Conservation (phyloP, 495 filamentous ascomycete species). For the Penicillium paradoxum region DNA sequence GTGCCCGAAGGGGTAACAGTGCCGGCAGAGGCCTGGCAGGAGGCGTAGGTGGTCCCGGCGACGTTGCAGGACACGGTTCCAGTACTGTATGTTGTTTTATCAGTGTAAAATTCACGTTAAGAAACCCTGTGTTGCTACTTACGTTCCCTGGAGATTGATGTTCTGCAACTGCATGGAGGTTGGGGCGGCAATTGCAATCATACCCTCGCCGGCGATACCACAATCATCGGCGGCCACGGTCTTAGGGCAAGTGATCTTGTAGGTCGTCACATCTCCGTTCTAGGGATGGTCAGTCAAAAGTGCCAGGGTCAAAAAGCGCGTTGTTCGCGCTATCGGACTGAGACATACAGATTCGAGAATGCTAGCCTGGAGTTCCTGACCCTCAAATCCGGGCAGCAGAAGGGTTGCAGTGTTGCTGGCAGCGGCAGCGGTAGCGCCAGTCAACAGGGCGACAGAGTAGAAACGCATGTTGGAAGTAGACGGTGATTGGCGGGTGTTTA, state of each 20-base stretch:
- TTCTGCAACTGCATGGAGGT: slow-evolving; percentile 19
- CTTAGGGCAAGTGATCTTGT: slow-evolving; percentile 25
- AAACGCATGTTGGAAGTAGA: slow-evolving; percentile 25
- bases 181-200: slow-evolving; percentile 24
- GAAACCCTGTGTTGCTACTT: slow-evolving; percentile 1
- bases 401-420: slow-evolving; percentile 29
- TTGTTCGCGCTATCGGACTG: background rate
- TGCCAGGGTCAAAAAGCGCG: background rate
- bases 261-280: slow-evolving; percentile 26
- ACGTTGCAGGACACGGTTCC: slow-evolving; percentile 29
- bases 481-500: slow-evolving; percentile 4
- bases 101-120: background rate
- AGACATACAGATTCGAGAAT: slow-evolving; percentile 24
- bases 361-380: slow-evolving; percentile 19
- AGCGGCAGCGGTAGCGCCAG: slow-evolving; percentile 24
- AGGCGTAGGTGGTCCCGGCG: slow-evolving; percentile 29
- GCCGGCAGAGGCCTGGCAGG: slow-evolving; percentile 22
- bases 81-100: slow-evolving; percentile 12
- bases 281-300: background rate
- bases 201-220: slow-evolving; percentile 21
- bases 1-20: slow-evolving; percentile 23
- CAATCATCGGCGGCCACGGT: slow-evolving; percentile 14
- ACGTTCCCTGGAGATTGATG: slow-evolving; percentile 16
- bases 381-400: slow-evolving; percentile 27
- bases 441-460: slow-evolving; percentile 24